These are phyloP conservation scores for Salinomyces thailandicus DNA, from an alignment of 2,329 filamentous ascomycete genomes.

Conservation along the genomic window DNA sequence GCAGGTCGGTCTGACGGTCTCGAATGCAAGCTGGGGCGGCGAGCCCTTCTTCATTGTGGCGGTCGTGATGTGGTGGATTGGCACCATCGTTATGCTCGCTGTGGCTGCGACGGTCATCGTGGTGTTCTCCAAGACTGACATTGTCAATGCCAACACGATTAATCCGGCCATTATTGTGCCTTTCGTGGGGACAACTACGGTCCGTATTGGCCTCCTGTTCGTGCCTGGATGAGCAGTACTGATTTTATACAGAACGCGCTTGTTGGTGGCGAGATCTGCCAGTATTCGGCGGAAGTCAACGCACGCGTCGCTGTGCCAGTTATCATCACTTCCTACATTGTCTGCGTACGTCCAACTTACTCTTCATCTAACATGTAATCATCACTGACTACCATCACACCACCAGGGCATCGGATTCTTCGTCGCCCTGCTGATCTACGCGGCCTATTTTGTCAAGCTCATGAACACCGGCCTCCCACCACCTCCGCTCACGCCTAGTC, in stretches of 20 bases:
- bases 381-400: too few relatives aligned
- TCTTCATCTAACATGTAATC: too few relatives aligned
- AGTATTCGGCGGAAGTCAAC: constrained; percentile 6
- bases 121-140: constrained; percentile 5
- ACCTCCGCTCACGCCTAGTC: constrained; percentile 4
- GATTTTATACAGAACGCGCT: constrained; percentile 4
- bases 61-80: constrained; percentile 14
- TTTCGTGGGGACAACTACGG: constrained; percentile 6
- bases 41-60: constrained; percentile 12
- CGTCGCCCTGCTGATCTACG: constrained; percentile 8
- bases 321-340: constrained; percentile 11
- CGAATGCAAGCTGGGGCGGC: constrained; percentile 9
- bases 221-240: too few relatives aligned
- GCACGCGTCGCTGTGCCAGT: constrained; percentile 11
- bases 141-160: constrained; percentile 5
- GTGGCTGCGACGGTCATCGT: constrained; percentile 5
- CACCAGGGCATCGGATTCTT: constrained; percentile 12
- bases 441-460: constrained; percentile 8
- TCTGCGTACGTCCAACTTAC: too few relatives aligned
- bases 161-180: constrained; percentile 8
- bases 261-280: constrained; percentile 5
- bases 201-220: too few relatives aligned
- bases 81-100: constrained; percentile 5
- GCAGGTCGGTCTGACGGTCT: constrained; percentile 8
- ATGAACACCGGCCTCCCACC: constrained; percentile 9